Evolutionary conservation across 345 rosid species (phyloP), one percentile per base, ranked within the genome.

Genomic region (Carallia pectinifolia): DNA sequence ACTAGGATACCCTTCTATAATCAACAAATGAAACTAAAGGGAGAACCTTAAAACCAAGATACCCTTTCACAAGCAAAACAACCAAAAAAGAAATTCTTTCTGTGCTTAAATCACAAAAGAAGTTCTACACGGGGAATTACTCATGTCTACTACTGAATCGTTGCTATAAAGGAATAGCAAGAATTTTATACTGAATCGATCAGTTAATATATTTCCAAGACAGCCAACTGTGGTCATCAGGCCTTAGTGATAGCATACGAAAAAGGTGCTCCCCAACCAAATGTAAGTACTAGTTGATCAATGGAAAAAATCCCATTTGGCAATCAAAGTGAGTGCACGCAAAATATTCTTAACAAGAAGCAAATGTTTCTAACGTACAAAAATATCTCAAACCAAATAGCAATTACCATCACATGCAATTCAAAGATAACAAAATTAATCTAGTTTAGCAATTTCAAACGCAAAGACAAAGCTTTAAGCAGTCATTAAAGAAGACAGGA

Each of bases 1-100:
- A 12, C 50, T 44, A 44, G 12, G 16, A 44, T 12, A 44, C 50
- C 50, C 16, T 44, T 44, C 34, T 40, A 50, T 36, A 70, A 58
- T 7, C 29, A 74, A 34, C 39, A 76, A 47, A 58, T 33, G 67
- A 72, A 67, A 40, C 18, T 23, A 44, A 71, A 60, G 3, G 36
- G 17, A 23, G 61, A 66, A 66, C 37, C 5, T 60, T 19, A 37
- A 65, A 67, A 33, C 44, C 39, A 38, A 56, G 23, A 9, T 40
- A 44, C 69, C 9, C 19, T 27, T 23, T 56, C 12, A 23, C 5
- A 8, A n/a, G 37, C 34, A 73, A 66, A 37, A 9, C 12, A 34
- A 39, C 6, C 4, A 53, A 36, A 6, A 6, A 44, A 19, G 37
- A 59, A 27, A 17, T 9, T 5, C 4, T 36, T 12, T 10, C 37